These are phyloP conservation scores for Zoysia pacifica DNA, from an alignment of 176 grass and related monocot species.

Conservation along the genomic window DNA sequence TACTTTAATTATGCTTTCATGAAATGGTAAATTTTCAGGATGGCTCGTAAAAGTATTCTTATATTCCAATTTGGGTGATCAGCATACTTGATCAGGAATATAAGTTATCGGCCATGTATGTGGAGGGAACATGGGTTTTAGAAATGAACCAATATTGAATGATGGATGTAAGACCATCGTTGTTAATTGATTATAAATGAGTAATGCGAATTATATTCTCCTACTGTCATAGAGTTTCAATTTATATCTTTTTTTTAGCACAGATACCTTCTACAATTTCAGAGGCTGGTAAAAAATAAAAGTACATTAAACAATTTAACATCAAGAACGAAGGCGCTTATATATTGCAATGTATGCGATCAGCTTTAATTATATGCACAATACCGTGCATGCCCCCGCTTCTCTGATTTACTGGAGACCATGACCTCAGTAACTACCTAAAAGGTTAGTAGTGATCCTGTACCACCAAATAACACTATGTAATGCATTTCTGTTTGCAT, in stretches of 20 bases:
- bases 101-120: too few relatives aligned
- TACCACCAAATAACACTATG: not conserved
- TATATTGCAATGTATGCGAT: not conserved
- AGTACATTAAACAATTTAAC: not conserved
- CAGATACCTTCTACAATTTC: not conserved
- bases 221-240: not conserved
- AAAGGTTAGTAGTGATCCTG: not conserved
- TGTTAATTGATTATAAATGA: too few relatives aligned
- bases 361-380: conserved; percentile 18
- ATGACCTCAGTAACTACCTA: not conserved
- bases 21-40: not conserved
- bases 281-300: not conserved
- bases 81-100: too few relatives aligned
- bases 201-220: not conserved
- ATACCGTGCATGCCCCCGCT: not conserved
- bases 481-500: not conserved
- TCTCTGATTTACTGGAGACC: not conserved
- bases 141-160: not conserved
- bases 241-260: not conserved
- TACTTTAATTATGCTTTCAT: not conserved
- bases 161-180: too few relatives aligned
- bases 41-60: not conserved
- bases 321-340: not conserved
- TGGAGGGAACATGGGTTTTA: not conserved
- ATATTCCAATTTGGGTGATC: too few relatives aligned